Evolutionary conservation across 306 rosid species (phyloP).

Genomic region (Dryas alaskensis): DNA sequence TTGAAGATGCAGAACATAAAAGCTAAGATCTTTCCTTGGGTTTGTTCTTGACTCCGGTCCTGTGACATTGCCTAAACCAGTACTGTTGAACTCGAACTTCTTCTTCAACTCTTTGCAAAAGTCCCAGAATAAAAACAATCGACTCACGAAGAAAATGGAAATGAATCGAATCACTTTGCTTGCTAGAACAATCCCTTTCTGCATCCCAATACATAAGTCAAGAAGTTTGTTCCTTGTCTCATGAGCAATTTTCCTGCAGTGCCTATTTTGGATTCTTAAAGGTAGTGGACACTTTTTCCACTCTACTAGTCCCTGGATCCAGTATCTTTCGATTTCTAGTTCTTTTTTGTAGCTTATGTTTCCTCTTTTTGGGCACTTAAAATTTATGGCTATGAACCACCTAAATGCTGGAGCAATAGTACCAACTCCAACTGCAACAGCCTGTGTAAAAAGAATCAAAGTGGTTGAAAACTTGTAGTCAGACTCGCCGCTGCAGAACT

Average conservation of each 20-base stretch:
- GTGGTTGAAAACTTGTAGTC: conserved; percentile 72
- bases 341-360: conserved; percentile 22
- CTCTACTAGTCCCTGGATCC: conserved; percentile 49
- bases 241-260: conserved; percentile 53
- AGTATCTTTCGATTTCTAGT: conserved; percentile 59
- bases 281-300: conserved; percentile 54
- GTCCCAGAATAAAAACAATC: conserved; percentile 24
- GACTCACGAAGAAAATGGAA: conserved; percentile 43
- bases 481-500: conserved; percentile 60
- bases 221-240: conserved; percentile 38
- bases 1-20: conserved; percentile 73
- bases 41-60: conserved; percentile 25
- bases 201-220: conserved; percentile 51
- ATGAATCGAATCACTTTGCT: conserved; percentile 51
- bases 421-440: conserved; percentile 62
- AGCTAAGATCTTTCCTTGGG: conserved; percentile 43
- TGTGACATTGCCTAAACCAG: neutral
- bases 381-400: conserved; percentile 66
- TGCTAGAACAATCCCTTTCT: conserved; percentile 51
- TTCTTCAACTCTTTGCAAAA: conserved; percentile 31
- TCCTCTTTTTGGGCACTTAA: conserved; percentile 48
- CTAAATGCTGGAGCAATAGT: conserved; percentile 75
- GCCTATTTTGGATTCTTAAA: conserved; percentile 36
- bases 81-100: conserved; percentile 7
- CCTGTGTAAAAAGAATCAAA: conserved; percentile 56